Base-by-base conservation (phyloP, 176 grass and related monocot genomes). In the Cymbopogon citratus region DNA sequence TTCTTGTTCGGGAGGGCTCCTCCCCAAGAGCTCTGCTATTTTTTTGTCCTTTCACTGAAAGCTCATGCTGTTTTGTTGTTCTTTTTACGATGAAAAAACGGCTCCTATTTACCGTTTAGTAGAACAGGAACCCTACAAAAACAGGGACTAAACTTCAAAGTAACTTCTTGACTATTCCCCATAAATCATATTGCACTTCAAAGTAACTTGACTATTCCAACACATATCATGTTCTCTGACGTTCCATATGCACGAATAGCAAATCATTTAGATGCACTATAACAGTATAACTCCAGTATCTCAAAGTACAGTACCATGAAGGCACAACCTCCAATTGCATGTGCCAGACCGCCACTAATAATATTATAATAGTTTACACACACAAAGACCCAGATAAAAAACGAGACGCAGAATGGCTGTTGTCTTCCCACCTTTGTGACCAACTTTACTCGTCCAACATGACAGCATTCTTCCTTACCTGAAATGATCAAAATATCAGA, bases 381-480 rank as follows among this genome's bases (percentile, higher is more conserved):
- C 14, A 71, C 66, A 77, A 56, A 21, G 48, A n/a, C 34, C 31
- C 31, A 66, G 34, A 67, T 77, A 44, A 21, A 80, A 15, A n/a
- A 33, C 2, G 76, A 81, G 64, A 35, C 6, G 8, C 15, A 15
- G 4, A 38, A 73, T 57, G 23, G 41, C 4, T 35, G 62, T 18
- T 15, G 39, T 46, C 76, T 75, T 24, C 46, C 43, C 28, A 51
- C 85, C 73, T 64, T 21, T 24, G 24, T 77, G 66, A 84, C 68
- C 69, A 44, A 13, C 11, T 25, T 43, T 71, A 87, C 34, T 89
- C 90, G 9, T 68, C 59, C 24, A 95, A 87, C 46, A 95, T 81
- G 23, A 59, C 84, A 19, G 77, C 71, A 31, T 88, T 86, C 78
- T 92, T 95, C 82, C 90, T 92, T 15, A 57, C 93, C 90, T 95